Conservation (phyloP, 1,139 yeast species). For the Kurtzmaniella quercitrusa region DNA sequence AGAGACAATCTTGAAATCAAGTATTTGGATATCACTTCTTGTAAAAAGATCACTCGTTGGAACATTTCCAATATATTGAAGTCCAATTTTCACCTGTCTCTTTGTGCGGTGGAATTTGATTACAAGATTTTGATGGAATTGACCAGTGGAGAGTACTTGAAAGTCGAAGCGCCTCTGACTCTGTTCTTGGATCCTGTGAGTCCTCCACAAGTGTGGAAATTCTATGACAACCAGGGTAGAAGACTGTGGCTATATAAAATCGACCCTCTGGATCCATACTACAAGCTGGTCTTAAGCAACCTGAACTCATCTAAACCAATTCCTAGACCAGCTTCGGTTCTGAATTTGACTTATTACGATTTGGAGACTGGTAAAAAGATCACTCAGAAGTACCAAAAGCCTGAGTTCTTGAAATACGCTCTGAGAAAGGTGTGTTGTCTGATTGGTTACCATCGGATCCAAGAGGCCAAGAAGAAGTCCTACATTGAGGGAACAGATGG, state of each 20-base stretch:
- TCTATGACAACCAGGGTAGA: slow-evolving; percentile 61
- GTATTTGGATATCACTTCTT: slow-evolving; percentile 38
- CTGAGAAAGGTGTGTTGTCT: slow-evolving; percentile 60
- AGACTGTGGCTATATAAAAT: slow-evolving; percentile 77
- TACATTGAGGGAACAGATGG: slow-evolving; percentile 20
- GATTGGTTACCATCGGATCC: slow-evolving; percentile 45
- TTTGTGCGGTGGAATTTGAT: slow-evolving; percentile 38
- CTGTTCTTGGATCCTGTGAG: slow-evolving; percentile 21
- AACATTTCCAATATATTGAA: slow-evolving; percentile 25
- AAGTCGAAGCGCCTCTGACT: slow-evolving; percentile 25
- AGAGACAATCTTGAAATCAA: slow-evolving; percentile 21
- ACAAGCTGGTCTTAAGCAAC: slow-evolving; percentile 23
- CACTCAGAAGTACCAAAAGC: slow-evolving; percentile 50
- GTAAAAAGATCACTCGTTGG: slow-evolving; percentile 27
- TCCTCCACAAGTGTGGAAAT: slow-evolving; percentile 45
- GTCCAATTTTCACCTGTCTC: slow-evolving; percentile 23
- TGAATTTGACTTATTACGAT: slow-evolving; percentile 51
- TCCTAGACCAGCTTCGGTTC: slow-evolving; percentile 10
- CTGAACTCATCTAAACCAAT: slow-evolving; percentile 2
- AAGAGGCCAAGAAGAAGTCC: slow-evolving; percentile 29
- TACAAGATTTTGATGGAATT: slow-evolving; percentile 36
- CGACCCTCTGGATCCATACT: slow-evolving; percentile 30
- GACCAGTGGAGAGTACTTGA: slow-evolving; percentile 34
- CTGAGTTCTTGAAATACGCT: slow-evolving; percentile 58
- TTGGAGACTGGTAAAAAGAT: slow-evolving; percentile 63